phyloP scores from a whole-genome alignment of 768 basidiomycete genomes.

The Cantharellus anzutake region DNA sequence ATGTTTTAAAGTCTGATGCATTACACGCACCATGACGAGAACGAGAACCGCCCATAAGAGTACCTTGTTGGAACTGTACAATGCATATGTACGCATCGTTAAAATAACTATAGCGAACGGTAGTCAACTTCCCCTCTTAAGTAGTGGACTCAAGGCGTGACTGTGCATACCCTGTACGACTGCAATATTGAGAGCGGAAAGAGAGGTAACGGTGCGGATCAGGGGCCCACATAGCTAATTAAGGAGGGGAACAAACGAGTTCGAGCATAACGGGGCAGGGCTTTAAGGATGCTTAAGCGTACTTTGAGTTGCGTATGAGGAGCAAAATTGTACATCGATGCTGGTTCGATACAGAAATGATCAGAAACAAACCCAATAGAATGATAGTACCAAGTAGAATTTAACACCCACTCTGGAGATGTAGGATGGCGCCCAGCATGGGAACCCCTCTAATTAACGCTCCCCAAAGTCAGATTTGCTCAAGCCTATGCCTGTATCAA shows the following conservation, averaged over 20 bases:
- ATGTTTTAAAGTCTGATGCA: background rate
- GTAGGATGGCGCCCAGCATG: no score
- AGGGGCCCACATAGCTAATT: background rate
- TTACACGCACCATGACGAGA: background rate
- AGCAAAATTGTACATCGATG: background rate
- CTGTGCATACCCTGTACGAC: background rate
- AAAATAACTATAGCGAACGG: background rate
- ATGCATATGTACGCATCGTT: background rate
- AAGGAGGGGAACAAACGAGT: background rate
- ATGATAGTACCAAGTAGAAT: no score
- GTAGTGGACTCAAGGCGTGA: no score
- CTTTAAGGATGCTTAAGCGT: background rate
- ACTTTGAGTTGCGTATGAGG: background rate
- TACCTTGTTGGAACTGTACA: background rate
- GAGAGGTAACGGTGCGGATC: background rate
- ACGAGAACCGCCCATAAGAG: background rate
- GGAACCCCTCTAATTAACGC: no score
- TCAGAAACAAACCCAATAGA: no score
- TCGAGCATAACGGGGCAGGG: background rate
- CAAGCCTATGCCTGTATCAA: no score
- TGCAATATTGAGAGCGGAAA: background rate
- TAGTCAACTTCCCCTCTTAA: background rate
- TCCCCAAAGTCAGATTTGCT: no score
- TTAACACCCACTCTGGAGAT: no score
- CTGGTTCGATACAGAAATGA: background rate